These are phyloP conservation scores for Omphalea diandra DNA, from an alignment of 441 rosid species.

Conservation along the genomic window DNA sequence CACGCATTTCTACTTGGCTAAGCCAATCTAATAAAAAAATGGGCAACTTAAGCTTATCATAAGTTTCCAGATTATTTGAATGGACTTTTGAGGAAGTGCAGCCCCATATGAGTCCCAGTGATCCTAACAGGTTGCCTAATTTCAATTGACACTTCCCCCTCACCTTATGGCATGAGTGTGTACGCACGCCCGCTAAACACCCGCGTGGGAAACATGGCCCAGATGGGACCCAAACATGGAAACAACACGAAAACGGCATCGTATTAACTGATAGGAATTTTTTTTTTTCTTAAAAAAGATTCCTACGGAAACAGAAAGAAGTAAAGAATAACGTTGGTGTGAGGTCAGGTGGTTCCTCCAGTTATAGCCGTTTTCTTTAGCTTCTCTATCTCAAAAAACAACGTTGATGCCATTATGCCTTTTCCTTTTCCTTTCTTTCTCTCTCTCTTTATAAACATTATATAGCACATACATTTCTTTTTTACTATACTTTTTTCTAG, in stretches of 20 bases:
- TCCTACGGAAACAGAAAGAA: too few species aligned
- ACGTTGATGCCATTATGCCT: conserved; percentile 36
- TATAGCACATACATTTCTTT: conserved; percentile 20
- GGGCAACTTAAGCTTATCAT: neutral
- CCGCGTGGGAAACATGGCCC: neutral
- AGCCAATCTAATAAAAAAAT: neutral
- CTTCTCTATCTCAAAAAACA: conserved; percentile 27
- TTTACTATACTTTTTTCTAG: conserved; percentile 27
- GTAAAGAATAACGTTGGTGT: conserved; percentile 50
- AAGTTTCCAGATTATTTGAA: neutral
- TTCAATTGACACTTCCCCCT: conserved; percentile 28
- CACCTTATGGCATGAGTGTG: conserved; percentile 32
- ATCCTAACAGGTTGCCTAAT: conserved; percentile 18
- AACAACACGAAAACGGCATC: conserved; percentile 23
- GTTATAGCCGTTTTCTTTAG: conserved; percentile 49
- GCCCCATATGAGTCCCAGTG: conserved; percentile 11
- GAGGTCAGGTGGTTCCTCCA: conserved; percentile 32
- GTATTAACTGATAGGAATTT: neutral
- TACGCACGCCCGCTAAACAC: conserved; percentile 2
- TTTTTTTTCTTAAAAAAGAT: too few species aligned
- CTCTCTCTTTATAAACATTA: conserved; percentile 16
- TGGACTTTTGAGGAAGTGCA: neutral
- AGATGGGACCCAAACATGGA: neutral
- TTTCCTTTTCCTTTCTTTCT: conserved; percentile 10
- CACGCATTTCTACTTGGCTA: too few species aligned